phyloP scores from a whole-genome alignment of 78 protist species.

The Chrysochromulina parva region DNA sequence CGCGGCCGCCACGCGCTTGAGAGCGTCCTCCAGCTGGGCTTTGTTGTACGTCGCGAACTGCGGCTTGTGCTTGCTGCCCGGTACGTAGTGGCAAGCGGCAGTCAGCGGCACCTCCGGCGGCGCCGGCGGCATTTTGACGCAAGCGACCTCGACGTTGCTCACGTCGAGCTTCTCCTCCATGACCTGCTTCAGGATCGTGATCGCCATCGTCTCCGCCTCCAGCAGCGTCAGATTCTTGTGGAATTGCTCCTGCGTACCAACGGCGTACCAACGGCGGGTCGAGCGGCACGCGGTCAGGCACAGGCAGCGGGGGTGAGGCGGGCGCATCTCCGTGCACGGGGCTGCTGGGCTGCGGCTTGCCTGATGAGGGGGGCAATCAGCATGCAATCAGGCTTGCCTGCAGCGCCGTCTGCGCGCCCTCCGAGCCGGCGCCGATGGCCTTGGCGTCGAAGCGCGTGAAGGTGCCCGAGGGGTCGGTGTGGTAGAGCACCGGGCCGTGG shows the following conservation, averaged over 20 bases:
- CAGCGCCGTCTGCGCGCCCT: constrained; percentile 94
- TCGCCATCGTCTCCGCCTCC: constrained; percentile 89
- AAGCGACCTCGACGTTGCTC: background rate
- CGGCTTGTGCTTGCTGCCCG: background rate
- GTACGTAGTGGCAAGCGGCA: constrained; percentile 19
- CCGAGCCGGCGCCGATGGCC: constrained; percentile 97
- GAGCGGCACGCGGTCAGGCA: too few species aligned
- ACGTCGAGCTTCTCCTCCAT: constrained; percentile 95
- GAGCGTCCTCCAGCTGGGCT: background rate
- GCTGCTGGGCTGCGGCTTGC: too few species aligned
- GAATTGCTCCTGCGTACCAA: constrained; percentile 70
- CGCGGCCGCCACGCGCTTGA: too few species aligned
- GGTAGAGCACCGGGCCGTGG: constrained; percentile 87
- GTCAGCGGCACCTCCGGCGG: background rate
- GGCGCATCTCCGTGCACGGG: too few species aligned
- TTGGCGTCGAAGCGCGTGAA: constrained; percentile 78
- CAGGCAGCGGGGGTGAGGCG: too few species aligned
- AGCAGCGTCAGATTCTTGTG: constrained; percentile 80
- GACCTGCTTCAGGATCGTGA: constrained; percentile 87
- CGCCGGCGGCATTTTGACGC: background rate
- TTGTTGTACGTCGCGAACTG: background rate
- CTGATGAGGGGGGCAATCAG: too few species aligned
- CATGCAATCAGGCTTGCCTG: constrained; percentile 30
- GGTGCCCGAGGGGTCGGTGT: constrained; percentile 98
- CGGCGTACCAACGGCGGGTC: too few species aligned